Base-by-base conservation (phyloP, 2,329 filamentous ascomycete species). In the Pestalotiopsis sp. region DNA sequence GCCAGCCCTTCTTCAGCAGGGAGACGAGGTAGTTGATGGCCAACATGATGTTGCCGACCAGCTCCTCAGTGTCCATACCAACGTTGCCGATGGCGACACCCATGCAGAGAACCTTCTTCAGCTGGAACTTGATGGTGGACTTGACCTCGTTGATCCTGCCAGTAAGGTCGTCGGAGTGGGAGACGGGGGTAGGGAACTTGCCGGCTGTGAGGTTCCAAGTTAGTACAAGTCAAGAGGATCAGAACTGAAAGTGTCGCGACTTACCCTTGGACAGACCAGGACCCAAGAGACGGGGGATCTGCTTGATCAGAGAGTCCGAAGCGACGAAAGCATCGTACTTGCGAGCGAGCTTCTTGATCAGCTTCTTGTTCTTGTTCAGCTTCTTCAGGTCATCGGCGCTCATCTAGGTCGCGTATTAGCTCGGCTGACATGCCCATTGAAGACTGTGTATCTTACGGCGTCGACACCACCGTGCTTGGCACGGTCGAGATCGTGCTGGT, bases 121-220 rank as follows among this genome's bases (percentile, higher is more conserved):
- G 90, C 91, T 99, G 95, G 93, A 99, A 99, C 92, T 99, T 99
- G 92, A 99, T 98, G 86, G 96, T 99, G 80, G 94, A 97, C 93
- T 98, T 98, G 91, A 99, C 95, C 85, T 99, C 96, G 87, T 89
- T 97, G 89, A 98, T 94, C 92, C 97, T 98, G 89, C 87, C 90
- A 83, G 86, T 89, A 77, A 99, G 91, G 84, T 98, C 95, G 82
- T 99, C 96, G 84, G 89, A 84, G 92, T 99, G 96, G 75, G 95
- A 98, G 86, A 99, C 93, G 77, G 96, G 96, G 75, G 95, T 97
- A 74, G 96, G 96, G 93, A 99, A 99, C 91, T 99, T 99, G 89
- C 96, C 96, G 82, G 96, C 95, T 95, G 83, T 77, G 72, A 75
- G 9, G 14, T 11, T n/a, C 11, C 9, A 31, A 7, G 20, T 66